A percentile compares a stretch with the other conserved stretches of the same genome.
Evolutionary conservation across 1,139 yeast genomes (phyloP).

Genomic region (Pneumocystis oryctolagi): DNA sequence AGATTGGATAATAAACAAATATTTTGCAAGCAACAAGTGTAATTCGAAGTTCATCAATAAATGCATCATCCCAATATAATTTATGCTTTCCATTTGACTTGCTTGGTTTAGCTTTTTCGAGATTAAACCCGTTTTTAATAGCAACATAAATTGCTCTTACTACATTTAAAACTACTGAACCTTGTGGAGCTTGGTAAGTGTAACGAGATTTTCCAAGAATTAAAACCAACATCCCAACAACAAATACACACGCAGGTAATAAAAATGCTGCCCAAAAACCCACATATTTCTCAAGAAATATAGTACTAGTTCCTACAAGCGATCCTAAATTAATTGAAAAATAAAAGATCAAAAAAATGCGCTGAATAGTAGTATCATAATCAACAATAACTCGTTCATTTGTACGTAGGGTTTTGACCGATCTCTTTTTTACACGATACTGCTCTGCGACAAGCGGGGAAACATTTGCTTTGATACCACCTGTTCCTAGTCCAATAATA

Average conservation of each 20-base stretch:
- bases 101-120: constrained; percentile 23
- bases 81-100: constrained; percentile 1
- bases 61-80: constrained; percentile 37
- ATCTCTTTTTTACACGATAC: constrained; percentile 41
- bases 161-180: constrained; percentile 44
- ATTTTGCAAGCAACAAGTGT: constrained; percentile 49
- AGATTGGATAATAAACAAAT: constrained; percentile 45
- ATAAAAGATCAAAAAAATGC: constrained; percentile 63
- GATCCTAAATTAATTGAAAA: constrained; percentile 73
- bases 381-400: constrained; percentile 62
- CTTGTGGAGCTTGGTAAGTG: constrained; percentile 47
- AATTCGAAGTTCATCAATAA: constrained; percentile 49
- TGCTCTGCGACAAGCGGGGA: constrained; percentile 73
- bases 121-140: constrained; percentile 34
- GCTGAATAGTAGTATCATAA: constrained; percentile 54
- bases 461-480: constrained; percentile 68
- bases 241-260: constrained; percentile 50
- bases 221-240: constrained; percentile 43
- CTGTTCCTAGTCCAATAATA: constrained; percentile 62
- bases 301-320: constrained; percentile 60
- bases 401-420: constrained; percentile 40
- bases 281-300: constrained; percentile 42
- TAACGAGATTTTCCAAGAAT: constrained; percentile 43
- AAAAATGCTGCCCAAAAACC: constrained; percentile 71
- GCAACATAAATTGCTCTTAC: constrained; percentile 33